Base-by-base conservation (phyloP, 306 rosid species). In the Ormosia semicastrata region DNA sequence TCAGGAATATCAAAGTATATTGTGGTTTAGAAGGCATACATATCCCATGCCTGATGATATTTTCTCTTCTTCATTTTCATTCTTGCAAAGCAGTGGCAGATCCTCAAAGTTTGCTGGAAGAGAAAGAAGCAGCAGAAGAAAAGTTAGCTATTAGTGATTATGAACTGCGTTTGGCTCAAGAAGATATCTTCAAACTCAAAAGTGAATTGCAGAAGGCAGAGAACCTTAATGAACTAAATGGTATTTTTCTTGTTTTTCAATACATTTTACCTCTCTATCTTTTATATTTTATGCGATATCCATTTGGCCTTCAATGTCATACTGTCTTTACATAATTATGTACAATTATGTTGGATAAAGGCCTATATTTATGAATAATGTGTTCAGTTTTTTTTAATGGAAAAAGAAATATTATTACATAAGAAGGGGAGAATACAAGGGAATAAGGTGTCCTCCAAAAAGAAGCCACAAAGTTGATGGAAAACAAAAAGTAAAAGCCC, bases 121-220 rank as follows among this genome's bases (percentile, higher is more conserved):
- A 89, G 89, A 95, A 93, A 86, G 98, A 95, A 81, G 86, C 94
- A 62, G 74, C 88, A 3, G 90, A 76, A 73, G 98, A 95, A 82
- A 95, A 93, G 89, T 81, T 95, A 85, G 96, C 99, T 34, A 87
- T 95, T 71, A 87, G 93, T 75, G 94, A 91, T 66, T 95, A 95
- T 66, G 99, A 93, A 88, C 90, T 95, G 52, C 98, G 99, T 54
- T 86, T 95, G 81, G 93, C 98, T 73, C 97, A 84, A 73, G 99
- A 95, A 87, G 99, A 95, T 90, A 86, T 91, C 82, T 76, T 64
- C 13, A 92, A 89, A 85, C 79, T 93, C 53, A 92, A 89, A 82
- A 77, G 75, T 34, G 92, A 92, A 71, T 75, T 95, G 84, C 92
- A 89, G 89, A 89, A 87, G 87, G 72, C 79, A 14, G 97, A 89